These are phyloP conservation scores for Lunasporangiospora selenospora DNA, from an alignment of 192 early-diverging fungal genomes.

Conservation along the genomic window DNA sequence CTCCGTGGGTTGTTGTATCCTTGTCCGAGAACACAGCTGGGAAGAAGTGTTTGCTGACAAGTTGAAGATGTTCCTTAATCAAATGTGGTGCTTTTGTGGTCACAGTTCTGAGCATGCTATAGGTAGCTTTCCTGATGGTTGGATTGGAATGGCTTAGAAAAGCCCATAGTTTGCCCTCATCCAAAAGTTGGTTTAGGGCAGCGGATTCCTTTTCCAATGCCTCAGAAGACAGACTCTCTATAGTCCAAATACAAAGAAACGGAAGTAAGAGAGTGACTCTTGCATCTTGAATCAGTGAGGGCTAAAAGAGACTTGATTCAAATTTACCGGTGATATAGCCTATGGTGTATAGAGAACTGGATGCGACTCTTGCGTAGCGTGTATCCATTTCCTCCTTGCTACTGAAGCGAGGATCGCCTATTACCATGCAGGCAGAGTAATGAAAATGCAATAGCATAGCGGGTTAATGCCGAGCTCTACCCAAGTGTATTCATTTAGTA, in stretches of 20 bases:
- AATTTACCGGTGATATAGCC: constrained; percentile 57
- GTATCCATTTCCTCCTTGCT: constrained; percentile 78
- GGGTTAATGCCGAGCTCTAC: neutral
- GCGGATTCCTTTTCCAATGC: constrained; percentile 31
- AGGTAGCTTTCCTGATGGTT: constrained; percentile 64
- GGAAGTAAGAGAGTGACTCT: neutral
- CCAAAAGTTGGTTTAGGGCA: constrained; percentile 57
- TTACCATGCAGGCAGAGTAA: neutral
- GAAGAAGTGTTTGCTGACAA: constrained; percentile 65
- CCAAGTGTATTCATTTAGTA: neutral
- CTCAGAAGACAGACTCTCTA: constrained; percentile 34
- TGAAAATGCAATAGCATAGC: neutral
- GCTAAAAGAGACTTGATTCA: constrained; percentile 5
- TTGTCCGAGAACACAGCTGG: constrained; percentile 75
- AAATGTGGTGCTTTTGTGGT: constrained; percentile 53
- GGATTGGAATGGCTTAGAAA: constrained; percentile 51
- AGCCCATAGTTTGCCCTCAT: constrained; percentile 64
- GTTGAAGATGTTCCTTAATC: constrained; percentile 52
- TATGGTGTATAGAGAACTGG: constrained; percentile 65
- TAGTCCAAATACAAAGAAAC: neutral
- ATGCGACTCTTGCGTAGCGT: constrained; percentile 71
- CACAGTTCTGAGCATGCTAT: constrained; percentile 62
- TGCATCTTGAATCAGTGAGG: constrained; percentile 14
- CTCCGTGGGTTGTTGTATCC: constrained; percentile 72
- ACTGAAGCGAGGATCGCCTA: constrained; percentile 76